These are phyloP conservation scores for Pseudopithomyces maydicus DNA, from an alignment of 2,329 filamentous ascomycete genomes.

Conservation along the genomic window DNA sequence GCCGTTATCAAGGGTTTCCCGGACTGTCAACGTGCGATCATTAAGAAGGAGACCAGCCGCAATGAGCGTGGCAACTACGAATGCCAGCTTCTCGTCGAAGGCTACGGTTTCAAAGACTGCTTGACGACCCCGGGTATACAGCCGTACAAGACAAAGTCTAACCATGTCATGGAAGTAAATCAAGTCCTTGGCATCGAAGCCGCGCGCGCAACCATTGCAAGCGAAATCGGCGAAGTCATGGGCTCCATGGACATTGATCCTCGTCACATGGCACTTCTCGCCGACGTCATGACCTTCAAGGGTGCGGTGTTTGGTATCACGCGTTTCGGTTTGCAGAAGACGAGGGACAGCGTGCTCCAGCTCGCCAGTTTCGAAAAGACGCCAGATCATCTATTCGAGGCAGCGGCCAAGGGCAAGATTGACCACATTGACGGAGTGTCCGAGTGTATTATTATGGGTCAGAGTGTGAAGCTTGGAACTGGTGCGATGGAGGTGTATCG, in stretches of 20 bases:
- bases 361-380: slow-evolving; percentile 98
- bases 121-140: slow-evolving; percentile 94
- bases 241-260: slow-evolving; percentile 93
- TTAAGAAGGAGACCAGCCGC: slow-evolving; percentile 75
- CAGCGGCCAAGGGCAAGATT: slow-evolving; percentile 87
- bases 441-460: slow-evolving; percentile 98
- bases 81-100: slow-evolving; percentile 76
- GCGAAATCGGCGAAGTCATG: slow-evolving; percentile 90
- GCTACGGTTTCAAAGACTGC: slow-evolving; percentile 85
- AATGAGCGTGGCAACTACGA: slow-evolving; percentile 67
- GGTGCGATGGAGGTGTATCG: slow-evolving; percentile 90
- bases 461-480: slow-evolving; percentile 89
- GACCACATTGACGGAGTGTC: slow-evolving; percentile 92
- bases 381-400: slow-evolving; percentile 94
- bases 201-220: slow-evolving; percentile 83
- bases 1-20: slow-evolving; percentile 92
- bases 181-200: slow-evolving; percentile 95
- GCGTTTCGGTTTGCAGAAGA: slow-evolving; percentile 93
- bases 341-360: slow-evolving; percentile 91
- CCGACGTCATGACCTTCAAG: slow-evolving; percentile 99
- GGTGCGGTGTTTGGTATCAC: slow-evolving; percentile 96
- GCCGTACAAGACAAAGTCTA: slow-evolving; percentile 74
- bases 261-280: slow-evolving; percentile 94
- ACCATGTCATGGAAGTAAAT: slow-evolving; percentile 87
- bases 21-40: slow-evolving; percentile 83